Percentiles rank a stretch among this genome's conserved stretches.
Evolutionary conservation across 2,329 filamentous ascomycete species (phyloP).

Genomic region (Nothomitra cinnamomea): DNA sequence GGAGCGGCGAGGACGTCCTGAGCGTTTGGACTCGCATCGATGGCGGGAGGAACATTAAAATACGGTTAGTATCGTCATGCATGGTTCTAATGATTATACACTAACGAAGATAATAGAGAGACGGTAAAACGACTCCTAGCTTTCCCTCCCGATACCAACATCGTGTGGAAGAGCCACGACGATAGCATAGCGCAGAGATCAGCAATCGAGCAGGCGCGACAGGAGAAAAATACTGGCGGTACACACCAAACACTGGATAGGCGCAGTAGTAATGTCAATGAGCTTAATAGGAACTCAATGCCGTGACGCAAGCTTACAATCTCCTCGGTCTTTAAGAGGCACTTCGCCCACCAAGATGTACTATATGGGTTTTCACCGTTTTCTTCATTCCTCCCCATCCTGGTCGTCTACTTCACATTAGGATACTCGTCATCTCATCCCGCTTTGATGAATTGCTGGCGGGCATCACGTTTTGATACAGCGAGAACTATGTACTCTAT

Average conservation of each 20-base stretch:
- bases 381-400: neutral
- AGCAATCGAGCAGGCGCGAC: slow-evolving; percentile 77
- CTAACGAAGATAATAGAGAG: slow-evolving; percentile 42
- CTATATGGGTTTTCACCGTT: neutral
- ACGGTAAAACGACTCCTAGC: slow-evolving; percentile 81
- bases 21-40: slow-evolving; percentile 96
- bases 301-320: neutral
- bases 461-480: neutral
- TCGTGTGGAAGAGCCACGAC: slow-evolving; percentile 93
- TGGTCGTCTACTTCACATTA: neutral
- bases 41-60: slow-evolving; percentile 86
- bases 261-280: slow-evolving; percentile 23
- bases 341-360: neutral
- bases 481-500: slow-evolving; percentile 1
- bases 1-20: slow-evolving; percentile 90
- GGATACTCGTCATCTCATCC: neutral
- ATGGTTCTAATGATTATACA: slow-evolving; percentile 12
- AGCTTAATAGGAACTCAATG: neutral
- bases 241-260: slow-evolving; percentile 23
- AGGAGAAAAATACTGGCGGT: slow-evolving; percentile 49
- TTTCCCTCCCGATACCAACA: slow-evolving; percentile 74
- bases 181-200: slow-evolving; percentile 86
- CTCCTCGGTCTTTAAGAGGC: neutral
- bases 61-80: slow-evolving; percentile 45
- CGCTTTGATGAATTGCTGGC: neutral